Base-by-base conservation (phyloP, 2,329 filamentous ascomycete genomes). In the Knoxdaviesia capensis region DNA sequence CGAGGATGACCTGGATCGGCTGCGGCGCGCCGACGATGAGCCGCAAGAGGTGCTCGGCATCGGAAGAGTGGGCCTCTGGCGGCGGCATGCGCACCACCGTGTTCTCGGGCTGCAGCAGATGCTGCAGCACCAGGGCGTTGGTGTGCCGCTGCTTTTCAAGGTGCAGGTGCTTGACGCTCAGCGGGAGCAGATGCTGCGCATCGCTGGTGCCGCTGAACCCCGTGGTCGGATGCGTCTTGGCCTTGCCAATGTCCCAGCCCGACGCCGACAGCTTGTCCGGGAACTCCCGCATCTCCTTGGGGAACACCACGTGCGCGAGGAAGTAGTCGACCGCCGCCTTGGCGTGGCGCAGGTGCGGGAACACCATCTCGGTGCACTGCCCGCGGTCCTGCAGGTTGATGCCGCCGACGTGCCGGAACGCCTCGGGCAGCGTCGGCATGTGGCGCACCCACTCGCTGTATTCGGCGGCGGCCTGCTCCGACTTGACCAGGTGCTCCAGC, bases 141-240 rank as follows among this genome's bases (percentile, higher is more conserved):
- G 79, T 86, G 41, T 80, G 73, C 1, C 56, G 57, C 34, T 80
- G 71, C 0, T 58, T 54, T 0, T 55, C 49, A 0, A 77, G 58
- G 33, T 82, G 71, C 0, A 68, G 54, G 31, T 81, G 74, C 1
- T 57, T 49, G 0, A 83, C 62, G 0, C 49, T 56, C 0, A 77
- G 49, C 0, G 78, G 77, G 0, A 84, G 58, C 0, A 77, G 50
- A n/a, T 63, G 58, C 7, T 63, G 55, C 0, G 69, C 72, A 47
- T 84, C 78, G 29, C 74, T 77, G 0, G 79, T 85, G 0, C 79
- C 78, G 43, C 74, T 80, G 50, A 85, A 85, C 0, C 79, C 80
- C 0, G 72, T 76, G 0, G 66, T 74, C 0, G 65, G 61, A 20
- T 71, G 56, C 0, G 11, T 5, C 43, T 66, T 75, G 5, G 39